These are phyloP conservation scores for Fomitopsis pinicola DNA, from an alignment of 1,284 basidiomycete species.

Conservation along the genomic window DNA sequence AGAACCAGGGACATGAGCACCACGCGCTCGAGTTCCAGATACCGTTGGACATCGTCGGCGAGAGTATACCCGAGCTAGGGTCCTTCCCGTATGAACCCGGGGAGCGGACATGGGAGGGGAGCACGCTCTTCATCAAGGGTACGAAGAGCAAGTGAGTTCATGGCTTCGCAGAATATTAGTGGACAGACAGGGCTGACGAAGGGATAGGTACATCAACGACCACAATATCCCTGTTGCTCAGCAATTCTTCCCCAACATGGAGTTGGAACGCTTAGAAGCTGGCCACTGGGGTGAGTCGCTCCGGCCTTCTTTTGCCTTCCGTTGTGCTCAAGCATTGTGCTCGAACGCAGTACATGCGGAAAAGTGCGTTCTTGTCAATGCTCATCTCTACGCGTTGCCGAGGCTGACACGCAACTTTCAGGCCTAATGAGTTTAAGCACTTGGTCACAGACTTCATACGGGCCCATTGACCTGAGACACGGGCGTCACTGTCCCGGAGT, in stretches of 20 bases:
- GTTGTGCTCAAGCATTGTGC: neutral
- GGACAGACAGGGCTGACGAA: neutral
- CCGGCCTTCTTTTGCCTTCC: neutral
- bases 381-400: neutral
- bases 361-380: constrained; percentile 30
- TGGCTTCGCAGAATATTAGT: too few relatives aligned
- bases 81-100: constrained; percentile 68
- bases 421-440: constrained; percentile 44
- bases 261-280: constrained; percentile 50
- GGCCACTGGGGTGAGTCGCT: constrained; percentile 64
- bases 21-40: constrained; percentile 60
- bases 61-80: constrained; percentile 64
- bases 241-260: constrained; percentile 66
- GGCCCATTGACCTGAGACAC: constrained; percentile 5
- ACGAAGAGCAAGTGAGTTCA: constrained; percentile 57
- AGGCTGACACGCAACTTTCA: constrained; percentile 15
- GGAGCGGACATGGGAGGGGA: constrained; percentile 56
- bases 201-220: constrained; percentile 63
- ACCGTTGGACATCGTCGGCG: constrained; percentile 63
- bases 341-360: constrained; percentile 51
- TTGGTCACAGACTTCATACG: constrained; percentile 38
- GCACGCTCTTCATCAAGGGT: constrained; percentile 77
- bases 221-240: constrained; percentile 55
- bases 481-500: too few relatives aligned
- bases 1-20: constrained; percentile 28